phyloP scores from a whole-genome alignment of 2,329 filamentous ascomycete species.

The Septoria petroselini region DNA sequence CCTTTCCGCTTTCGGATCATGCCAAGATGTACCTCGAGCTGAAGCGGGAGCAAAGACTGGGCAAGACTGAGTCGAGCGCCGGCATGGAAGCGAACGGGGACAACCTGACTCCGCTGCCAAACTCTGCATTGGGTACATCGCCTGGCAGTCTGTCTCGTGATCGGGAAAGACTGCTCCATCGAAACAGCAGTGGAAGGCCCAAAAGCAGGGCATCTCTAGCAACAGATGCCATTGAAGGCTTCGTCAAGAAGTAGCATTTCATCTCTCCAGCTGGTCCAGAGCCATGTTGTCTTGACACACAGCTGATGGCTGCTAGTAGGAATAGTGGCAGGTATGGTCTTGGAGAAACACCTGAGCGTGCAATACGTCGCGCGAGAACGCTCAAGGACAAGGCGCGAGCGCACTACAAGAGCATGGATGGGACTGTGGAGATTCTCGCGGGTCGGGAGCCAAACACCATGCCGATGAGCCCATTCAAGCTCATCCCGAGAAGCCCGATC shows the following conservation, averaged over 20 bases:
- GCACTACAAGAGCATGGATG: slow-evolving; percentile 19
- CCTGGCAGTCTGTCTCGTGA: slow-evolving; percentile 13
- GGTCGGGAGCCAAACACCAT: slow-evolving; percentile 1
- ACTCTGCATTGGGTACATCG: slow-evolving; percentile 16
- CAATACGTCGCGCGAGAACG: slow-evolving; percentile 14
- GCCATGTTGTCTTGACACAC: slow-evolving; percentile 6
- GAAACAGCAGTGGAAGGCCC: slow-evolving; percentile 28
- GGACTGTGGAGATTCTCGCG: slow-evolving; percentile 17
- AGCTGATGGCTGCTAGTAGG: slow-evolving; percentile 8
- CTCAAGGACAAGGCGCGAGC: slow-evolving; percentile 13
- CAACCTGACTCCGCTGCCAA: slow-evolving; percentile 61
- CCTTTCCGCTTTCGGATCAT: slow-evolving; percentile 76
- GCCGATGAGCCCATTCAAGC: slow-evolving; percentile 4
- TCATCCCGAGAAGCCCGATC: slow-evolving; percentile 13
- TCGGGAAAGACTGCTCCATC: slow-evolving; percentile 31
- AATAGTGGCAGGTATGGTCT: background rate
- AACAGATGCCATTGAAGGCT: slow-evolving; percentile 32
- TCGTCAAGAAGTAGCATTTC: slow-evolving; percentile 36
- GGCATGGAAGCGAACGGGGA: slow-evolving; percentile 47
- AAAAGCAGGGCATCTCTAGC: slow-evolving; percentile 26
- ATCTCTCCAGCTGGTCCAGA: slow-evolving; percentile 11
- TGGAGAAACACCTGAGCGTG: slow-evolving; percentile 6
- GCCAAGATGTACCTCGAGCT: slow-evolving; percentile 83
- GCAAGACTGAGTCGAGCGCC: slow-evolving; percentile 30
- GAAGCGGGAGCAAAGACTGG: slow-evolving; percentile 54